Evolutionary conservation across 1,284 basidiomycete genomes (phyloP).

Genomic region (Phylloboletellus chloephorus): DNA sequence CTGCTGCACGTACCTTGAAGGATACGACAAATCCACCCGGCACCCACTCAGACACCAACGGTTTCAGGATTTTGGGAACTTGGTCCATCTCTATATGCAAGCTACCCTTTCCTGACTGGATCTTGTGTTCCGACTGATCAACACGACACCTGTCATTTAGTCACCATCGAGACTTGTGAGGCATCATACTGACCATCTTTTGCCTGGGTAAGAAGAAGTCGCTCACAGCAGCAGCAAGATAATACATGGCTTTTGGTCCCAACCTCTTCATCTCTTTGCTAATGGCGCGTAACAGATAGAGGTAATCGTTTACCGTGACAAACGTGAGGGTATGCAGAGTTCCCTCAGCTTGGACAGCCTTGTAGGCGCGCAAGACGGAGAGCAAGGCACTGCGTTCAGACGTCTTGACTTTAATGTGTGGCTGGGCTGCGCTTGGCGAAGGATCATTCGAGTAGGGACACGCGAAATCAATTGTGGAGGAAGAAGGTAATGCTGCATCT

Average conservation of each 20-base stretch:
- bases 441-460: constrained; percentile 18
- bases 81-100: constrained; percentile 97
- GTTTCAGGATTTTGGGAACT: constrained; percentile 92
- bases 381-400: constrained; percentile 64
- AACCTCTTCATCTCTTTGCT: constrained; percentile 67
- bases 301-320: constrained; percentile 94
- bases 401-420: constrained; percentile 61
- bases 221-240: constrained; percentile 95
- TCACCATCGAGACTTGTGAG: not conserved
- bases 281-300: constrained; percentile 85
- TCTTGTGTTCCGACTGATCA: constrained; percentile 90
- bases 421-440: constrained; percentile 22
- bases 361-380: constrained; percentile 77
- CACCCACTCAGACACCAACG: constrained; percentile 92
- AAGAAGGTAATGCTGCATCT: constrained; percentile 35
- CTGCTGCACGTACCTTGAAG: constrained; percentile 71
- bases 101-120: constrained; percentile 92
- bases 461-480: constrained; percentile 17
- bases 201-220: constrained; percentile 95
- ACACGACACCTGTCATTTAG: constrained; percentile 15
- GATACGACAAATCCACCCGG: constrained; percentile 90
- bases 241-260: constrained; percentile 81
- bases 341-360: constrained; percentile 68
- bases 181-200: constrained; percentile 59
- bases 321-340: constrained; percentile 85